Evolutionary conservation across 2,329 filamentous ascomycete species (phyloP), one percentile per base, ranked within the genome.

Genomic region (Microdochium bolleyi): DNA sequence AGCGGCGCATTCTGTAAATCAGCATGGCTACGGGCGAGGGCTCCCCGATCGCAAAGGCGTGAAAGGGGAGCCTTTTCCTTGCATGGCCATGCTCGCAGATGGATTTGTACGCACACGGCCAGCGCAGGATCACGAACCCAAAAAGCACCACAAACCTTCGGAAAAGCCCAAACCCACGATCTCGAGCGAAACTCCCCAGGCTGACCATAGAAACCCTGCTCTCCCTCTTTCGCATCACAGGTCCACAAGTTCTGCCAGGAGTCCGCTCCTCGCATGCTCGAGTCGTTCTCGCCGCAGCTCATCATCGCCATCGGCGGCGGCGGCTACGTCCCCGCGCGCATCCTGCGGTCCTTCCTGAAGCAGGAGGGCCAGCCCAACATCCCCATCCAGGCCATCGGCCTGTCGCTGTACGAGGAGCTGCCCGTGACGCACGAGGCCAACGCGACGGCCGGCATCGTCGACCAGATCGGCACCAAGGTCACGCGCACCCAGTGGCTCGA

Each of bases 401-500:
- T 99, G 58, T 97, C 92, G 22, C 85, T 99, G 53, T 99, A 99
- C 78, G 94, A 99, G 75, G 80, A 84, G 57, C 86, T 97, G 49
- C 68, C 78, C 55, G 64, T 72, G 50, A 76, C 76, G 55, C 77
- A 79, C 57, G 78, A 81, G 54, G 73, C 77, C 53, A 70, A 72
- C 54, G 62, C 62, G 50, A 74, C 74, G 54, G 70, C 73, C 50
- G 68, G 69, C 52, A 71, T 73, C 54, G 78, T 89, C 64, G 94
- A 99, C 74, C 74, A 79, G 57, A 86, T 88, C 46, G 92, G 92
- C 60, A 96, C 89, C 60, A 94, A 95, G 75, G 94, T 99, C 62
- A 97, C 90, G 44, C 88, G 94, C 62, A 97, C 94, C 38, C 94
- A 99, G 81, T 99, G 94, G 94, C 84, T 99, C 54, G 94, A 99